These are phyloP conservation scores for Pelargonium myrrhifolium DNA, from an alignment of 441 rosid species.

Conservation along the genomic window DNA sequence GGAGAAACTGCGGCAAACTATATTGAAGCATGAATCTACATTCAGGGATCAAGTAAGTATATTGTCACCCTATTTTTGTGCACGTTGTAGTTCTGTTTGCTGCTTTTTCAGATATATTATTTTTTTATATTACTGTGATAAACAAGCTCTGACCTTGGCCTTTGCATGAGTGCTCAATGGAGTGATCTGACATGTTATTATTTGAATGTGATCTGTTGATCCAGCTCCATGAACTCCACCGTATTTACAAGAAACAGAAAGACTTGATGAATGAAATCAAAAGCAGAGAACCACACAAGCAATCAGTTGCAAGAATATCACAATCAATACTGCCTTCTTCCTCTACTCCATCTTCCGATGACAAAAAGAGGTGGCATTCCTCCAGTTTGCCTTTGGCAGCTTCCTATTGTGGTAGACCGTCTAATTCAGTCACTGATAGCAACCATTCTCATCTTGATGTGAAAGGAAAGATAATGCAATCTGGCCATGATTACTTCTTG, in stretches of 20 bases:
- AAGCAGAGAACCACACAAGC: conserved; percentile 43
- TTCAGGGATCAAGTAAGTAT: conserved; percentile 73
- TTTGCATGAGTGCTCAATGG: neutral
- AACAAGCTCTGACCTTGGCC: neutral
- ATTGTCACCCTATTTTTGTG: neutral
- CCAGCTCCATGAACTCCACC: conserved; percentile 57
- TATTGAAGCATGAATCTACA: conserved; percentile 81
- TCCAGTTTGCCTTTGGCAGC: conserved; percentile 45
- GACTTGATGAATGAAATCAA: conserved; percentile 60
- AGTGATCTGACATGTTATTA: neutral
- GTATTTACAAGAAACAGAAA: conserved; percentile 66
- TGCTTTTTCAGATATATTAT: neutral
- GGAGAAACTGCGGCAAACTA: conserved; percentile 60
- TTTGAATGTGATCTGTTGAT: neutral
- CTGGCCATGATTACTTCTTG: conserved; percentile 42
- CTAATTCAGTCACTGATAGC: conserved; percentile 49
- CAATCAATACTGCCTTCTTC: conserved; percentile 47
- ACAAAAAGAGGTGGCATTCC: conserved; percentile 52
- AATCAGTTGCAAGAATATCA: conserved; percentile 38
- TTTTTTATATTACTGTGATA: neutral
- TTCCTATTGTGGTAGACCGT: conserved; percentile 44
- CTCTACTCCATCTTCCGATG: conserved; percentile 59
- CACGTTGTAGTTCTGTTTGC: neutral
- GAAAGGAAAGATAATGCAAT: conserved; percentile 51
- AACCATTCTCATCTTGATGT: conserved; percentile 61